Percentiles rank a stretch among this genome's conserved stretches.
Evolutionary conservation across 208 protist genomes (phyloP).

Genomic region (Acanthamoeba triangularis): DNA sequence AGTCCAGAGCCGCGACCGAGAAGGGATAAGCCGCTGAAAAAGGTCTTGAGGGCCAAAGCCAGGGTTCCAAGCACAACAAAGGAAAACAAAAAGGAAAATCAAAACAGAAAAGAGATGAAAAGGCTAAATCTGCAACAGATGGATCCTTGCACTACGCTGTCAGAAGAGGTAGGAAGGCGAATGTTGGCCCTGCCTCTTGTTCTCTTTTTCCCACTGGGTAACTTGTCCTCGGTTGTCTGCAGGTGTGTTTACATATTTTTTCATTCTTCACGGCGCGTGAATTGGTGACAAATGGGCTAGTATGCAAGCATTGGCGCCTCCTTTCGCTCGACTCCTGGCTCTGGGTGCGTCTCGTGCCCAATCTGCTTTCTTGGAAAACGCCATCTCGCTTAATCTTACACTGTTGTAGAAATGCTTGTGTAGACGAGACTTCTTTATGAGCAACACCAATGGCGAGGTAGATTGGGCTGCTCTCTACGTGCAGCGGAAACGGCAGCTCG

Average conservation of each 20-base stretch:
- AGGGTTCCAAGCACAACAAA: too few species aligned
- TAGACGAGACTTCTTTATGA: slow-evolving; percentile 7
- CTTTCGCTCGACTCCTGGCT: slow-evolving; percentile 47
- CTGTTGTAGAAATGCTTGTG: slow-evolving; percentile 38
- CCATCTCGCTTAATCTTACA: neutral
- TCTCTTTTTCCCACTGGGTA: neutral
- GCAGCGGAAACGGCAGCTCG: neutral
- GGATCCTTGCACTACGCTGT: neutral
- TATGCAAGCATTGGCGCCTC: slow-evolving; percentile 13
- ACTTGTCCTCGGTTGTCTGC: neutral
- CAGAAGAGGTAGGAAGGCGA: slow-evolving; percentile 1
- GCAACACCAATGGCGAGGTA: neutral
- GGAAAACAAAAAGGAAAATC: neutral
- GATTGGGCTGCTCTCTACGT: slow-evolving; percentile 15
- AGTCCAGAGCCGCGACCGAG: too few species aligned
- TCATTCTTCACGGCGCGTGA: slow-evolving; percentile 44
- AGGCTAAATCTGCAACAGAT: neutral
- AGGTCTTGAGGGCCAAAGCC: neutral
- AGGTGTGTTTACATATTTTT: slow-evolving; percentile 69
- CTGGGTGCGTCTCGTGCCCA: neutral
- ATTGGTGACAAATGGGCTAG: neutral
- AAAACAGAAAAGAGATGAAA: neutral
- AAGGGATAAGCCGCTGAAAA: too few species aligned
- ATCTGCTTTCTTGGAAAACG: neutral
- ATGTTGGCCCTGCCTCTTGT: neutral